These are phyloP conservation scores for Fusarium nematophilum DNA, from an alignment of 2,329 filamentous ascomycete genomes.

Conservation along the genomic window DNA sequence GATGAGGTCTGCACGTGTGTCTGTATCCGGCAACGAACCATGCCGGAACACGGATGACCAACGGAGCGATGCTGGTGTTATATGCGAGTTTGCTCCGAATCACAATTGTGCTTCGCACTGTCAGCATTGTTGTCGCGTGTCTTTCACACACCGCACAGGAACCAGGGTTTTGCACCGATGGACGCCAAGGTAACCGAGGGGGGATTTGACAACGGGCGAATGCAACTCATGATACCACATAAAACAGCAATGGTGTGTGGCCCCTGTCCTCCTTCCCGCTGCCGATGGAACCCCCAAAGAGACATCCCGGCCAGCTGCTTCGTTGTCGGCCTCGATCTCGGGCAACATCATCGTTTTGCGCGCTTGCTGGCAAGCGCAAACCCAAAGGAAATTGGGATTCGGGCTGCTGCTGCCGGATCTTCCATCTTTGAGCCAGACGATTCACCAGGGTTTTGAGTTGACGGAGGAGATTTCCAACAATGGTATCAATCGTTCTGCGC, in stretches of 20 bases:
- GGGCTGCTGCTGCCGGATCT: constrained; percentile 5
- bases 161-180: constrained; percentile 13
- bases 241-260: constrained; percentile 2
- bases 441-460: constrained; percentile 12
- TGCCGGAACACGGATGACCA: constrained; percentile 11
- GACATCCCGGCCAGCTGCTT: constrained; percentile 3
- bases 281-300: constrained; percentile 5
- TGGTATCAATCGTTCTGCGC: constrained; percentile 18
- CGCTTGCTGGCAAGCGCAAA: constrained; percentile 10
- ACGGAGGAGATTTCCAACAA: constrained; percentile 14
- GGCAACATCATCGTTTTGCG: constrained; percentile 6
- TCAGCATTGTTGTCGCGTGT: constrained; percentile 13
- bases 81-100: constrained; percentile 15
- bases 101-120: constrained; percentile 20
- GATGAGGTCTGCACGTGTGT: constrained; percentile 32
- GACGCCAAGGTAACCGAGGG: constrained; percentile 18
- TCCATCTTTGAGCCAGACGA: constrained; percentile 3
- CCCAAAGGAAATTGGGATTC: constrained; percentile 19
- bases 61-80: constrained; percentile 19
- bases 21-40: constrained; percentile 29
- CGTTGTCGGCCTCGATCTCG: background rate
- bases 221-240: constrained; percentile 12
- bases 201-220: constrained; percentile 3
- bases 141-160: constrained; percentile 17
- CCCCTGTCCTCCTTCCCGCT: constrained; percentile 23